A percentile compares a stretch with the other conserved stretches of the same genome.
phyloP scores from a whole-genome alignment of 176 grass and related monocot species.

The Lolium multiflorum region DNA sequence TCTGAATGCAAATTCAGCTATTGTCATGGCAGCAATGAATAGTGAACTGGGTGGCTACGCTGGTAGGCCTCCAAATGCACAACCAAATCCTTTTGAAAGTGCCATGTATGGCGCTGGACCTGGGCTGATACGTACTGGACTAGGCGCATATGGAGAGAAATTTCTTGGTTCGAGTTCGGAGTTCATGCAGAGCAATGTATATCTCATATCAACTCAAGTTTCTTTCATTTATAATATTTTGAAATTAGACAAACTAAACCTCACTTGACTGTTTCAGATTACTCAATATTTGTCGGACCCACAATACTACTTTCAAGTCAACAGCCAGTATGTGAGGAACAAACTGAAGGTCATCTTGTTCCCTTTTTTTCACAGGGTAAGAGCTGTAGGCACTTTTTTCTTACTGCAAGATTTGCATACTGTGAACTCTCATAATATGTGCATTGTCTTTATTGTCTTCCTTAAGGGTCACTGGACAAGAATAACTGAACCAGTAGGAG shows the following conservation, averaged over 20 bases:
- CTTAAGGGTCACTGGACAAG: constrained; percentile 95
- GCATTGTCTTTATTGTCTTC: constrained; percentile 24
- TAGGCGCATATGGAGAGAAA: constrained; percentile 78
- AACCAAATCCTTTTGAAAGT: constrained; percentile 75
- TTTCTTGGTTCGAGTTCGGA: constrained; percentile 83
- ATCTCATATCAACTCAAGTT: not conserved
- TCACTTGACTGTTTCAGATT: constrained; percentile 53
- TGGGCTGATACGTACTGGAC: constrained; percentile 65
- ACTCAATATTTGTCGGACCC: constrained; percentile 78
- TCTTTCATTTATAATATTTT: not conserved
- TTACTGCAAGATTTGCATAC: constrained; percentile 6
- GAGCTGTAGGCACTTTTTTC: not conserved
- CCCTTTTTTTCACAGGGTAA: constrained; percentile 89
- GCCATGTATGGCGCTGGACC: constrained; percentile 79
- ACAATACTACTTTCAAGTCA: constrained; percentile 95
- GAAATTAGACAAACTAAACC: not conserved
- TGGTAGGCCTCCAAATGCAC: constrained; percentile 44
- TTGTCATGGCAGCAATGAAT: constrained; percentile 52
- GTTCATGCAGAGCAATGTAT: constrained; percentile 94
- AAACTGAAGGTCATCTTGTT: constrained; percentile 93
- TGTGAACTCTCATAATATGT: not conserved
- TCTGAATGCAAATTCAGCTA: constrained; percentile 26
- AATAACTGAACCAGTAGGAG: constrained; percentile 92
- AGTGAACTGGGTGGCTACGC: constrained; percentile 49
- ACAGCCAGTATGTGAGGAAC: constrained; percentile 91